Conservation (phyloP, 2,329 filamentous ascomycete species). For the Colletotrichum spinosum region DNA sequence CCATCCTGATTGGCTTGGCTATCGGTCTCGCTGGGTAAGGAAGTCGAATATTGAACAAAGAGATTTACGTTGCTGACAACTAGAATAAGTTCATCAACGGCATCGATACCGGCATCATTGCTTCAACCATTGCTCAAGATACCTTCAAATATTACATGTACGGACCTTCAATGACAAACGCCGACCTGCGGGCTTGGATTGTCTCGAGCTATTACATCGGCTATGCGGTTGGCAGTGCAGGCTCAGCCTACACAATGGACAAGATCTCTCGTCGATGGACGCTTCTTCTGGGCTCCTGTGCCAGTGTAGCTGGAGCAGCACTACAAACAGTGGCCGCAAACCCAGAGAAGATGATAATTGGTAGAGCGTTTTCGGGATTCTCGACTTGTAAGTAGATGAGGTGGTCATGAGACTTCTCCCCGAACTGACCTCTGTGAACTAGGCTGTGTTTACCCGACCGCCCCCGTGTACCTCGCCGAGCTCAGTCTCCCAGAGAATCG, state of each 20-base stretch:
- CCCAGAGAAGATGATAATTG: constrained; percentile 44
- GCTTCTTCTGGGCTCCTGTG: constrained; percentile 22
- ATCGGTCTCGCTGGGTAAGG: constrained; percentile 33
- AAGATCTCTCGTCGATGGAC: constrained; percentile 20
- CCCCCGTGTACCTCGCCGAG: constrained; percentile 44
- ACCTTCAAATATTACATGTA: constrained; percentile 37
- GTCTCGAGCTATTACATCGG: constrained; percentile 37
- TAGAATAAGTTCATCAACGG: constrained; percentile 7
- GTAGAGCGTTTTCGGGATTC: constrained; percentile 41
- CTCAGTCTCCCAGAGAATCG: constrained; percentile 42
- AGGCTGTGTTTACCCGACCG: constrained; percentile 37
- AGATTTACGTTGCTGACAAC: background rate
- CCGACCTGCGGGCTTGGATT: constrained; percentile 19
- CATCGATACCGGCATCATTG: constrained; percentile 24
- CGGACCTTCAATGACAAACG: constrained; percentile 16
- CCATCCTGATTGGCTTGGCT: constrained; percentile 14
- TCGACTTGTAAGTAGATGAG: constrained; percentile 38
- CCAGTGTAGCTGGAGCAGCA: constrained; percentile 23
- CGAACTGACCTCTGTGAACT: no score
- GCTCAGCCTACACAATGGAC: constrained; percentile 32
- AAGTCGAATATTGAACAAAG: no score
- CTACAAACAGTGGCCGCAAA: constrained; percentile 40
- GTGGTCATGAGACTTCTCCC: no score
- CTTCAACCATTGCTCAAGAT: constrained; percentile 34
- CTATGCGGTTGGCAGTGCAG: constrained; percentile 28